These are phyloP conservation scores for Echria macrotheca DNA, from an alignment of 495 filamentous ascomycete genomes.

Conservation along the genomic window DNA sequence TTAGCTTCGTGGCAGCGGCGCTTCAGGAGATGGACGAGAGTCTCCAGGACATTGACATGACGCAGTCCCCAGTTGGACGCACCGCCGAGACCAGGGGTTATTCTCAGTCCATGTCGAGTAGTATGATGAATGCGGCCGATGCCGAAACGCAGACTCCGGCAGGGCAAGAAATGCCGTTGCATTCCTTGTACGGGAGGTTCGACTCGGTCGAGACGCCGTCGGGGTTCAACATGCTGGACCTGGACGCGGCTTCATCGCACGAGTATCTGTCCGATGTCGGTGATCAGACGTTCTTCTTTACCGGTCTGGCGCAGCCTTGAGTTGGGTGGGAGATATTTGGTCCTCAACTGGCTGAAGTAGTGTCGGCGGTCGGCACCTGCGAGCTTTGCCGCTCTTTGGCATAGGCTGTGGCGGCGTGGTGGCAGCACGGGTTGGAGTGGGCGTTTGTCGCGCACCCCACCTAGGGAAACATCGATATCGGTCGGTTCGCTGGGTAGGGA, in stretches of 20 bases:
- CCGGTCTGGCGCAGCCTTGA: conserved; percentile 1
- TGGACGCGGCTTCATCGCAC: conserved; percentile 12
- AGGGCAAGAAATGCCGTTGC: neutral
- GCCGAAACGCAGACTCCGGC: conserved; percentile 13
- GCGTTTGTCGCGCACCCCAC: too few relatives aligned
- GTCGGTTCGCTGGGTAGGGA: too few relatives aligned
- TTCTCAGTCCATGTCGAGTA: neutral
- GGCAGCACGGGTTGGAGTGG: too few relatives aligned
- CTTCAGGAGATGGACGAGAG: conserved; percentile 27
- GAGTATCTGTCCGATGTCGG: conserved; percentile 11
- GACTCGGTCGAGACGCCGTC: conserved; percentile 4
- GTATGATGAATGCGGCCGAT: conserved; percentile 2
- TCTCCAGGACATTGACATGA: conserved; percentile 25
- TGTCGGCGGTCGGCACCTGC: too few relatives aligned
- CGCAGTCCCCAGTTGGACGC: conserved; percentile 13
- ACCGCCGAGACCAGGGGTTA: neutral
- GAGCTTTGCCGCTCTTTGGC: neutral
- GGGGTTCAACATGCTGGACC: conserved; percentile 9
- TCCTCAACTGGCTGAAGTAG: neutral
- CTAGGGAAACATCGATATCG: too few relatives aligned
- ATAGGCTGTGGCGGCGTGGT: neutral
- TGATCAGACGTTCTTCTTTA: conserved; percentile 12
- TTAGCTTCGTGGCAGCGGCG: conserved; percentile 20
- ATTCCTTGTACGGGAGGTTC: conserved; percentile 2
- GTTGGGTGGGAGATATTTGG: neutral